These are phyloP conservation scores for Coemansia sp. DNA, from an alignment of 371 early-diverging fungal genomes.

Conservation along the genomic window DNA sequence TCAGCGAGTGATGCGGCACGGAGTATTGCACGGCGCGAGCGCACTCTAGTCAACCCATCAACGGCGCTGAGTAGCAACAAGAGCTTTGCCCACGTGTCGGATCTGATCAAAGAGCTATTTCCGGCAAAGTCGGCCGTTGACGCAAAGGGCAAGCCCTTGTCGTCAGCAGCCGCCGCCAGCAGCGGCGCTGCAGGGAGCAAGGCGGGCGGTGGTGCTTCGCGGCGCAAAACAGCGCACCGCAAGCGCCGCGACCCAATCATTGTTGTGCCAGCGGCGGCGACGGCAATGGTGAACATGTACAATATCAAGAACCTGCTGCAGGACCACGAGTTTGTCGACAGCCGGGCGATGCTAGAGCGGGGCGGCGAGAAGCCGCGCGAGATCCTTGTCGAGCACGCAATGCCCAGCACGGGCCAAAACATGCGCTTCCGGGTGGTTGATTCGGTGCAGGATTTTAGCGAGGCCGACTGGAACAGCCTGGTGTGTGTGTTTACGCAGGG, in stretches of 20 bases:
- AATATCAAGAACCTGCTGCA: conserved; percentile 81
- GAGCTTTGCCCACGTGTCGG: conserved; percentile 38
- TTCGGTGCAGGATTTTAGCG: conserved; percentile 63
- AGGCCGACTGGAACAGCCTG: conserved; percentile 83
- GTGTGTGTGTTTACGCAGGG: conserved; percentile 88
- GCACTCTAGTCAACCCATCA: conserved; percentile 22
- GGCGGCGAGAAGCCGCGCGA: conserved; percentile 66
- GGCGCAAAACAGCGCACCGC: conserved; percentile 14
- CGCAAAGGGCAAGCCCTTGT: not conserved
- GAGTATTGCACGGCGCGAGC: conserved; percentile 28
- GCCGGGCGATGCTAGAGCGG: conserved; percentile 61
- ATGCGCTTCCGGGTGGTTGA: conserved; percentile 70
- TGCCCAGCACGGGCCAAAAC: conserved; percentile 51
- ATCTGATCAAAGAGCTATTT: conserved; percentile 33
- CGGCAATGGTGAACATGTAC: conserved; percentile 78
- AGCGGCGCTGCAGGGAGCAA: not conserved
- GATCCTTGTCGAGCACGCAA: conserved; percentile 59
- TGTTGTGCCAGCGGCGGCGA: conserved; percentile 83
- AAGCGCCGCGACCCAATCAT: conserved; percentile 68
- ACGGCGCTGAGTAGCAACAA: conserved; percentile 40
- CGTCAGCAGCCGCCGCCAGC: not conserved
- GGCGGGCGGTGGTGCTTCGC: conserved; percentile 3
- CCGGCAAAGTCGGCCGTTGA: conserved; percentile 27
- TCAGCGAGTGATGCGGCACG: conserved; percentile 20
- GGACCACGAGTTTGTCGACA: conserved; percentile 68